Percentiles rank a stretch among this genome's conserved stretches.
Conservation (phyloP, 139 green algal species). For the Tetradesmus obliquus region DNA sequence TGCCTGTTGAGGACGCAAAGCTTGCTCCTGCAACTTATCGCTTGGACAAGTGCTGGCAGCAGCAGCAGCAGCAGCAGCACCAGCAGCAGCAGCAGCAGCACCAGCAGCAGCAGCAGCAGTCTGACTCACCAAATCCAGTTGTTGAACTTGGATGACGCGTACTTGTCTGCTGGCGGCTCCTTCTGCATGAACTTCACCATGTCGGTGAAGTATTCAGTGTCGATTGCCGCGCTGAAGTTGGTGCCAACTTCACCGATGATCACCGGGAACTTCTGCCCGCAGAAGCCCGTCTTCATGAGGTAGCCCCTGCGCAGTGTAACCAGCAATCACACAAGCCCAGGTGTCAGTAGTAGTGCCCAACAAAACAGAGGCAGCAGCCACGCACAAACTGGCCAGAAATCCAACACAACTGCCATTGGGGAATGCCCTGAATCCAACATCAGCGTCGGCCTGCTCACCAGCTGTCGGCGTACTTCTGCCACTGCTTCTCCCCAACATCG, state of each 20-base stretch:
- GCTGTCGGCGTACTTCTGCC: not conserved
- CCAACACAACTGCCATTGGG: too few species aligned
- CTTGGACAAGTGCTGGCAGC: too few species aligned
- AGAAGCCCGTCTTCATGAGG: not conserved
- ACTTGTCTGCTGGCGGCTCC: not conserved
- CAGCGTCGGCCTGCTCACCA: not conserved
- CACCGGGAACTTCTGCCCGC: constrained; percentile 28
- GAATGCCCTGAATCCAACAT: not conserved
- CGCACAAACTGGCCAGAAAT: too few species aligned
- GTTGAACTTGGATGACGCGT: not conserved
- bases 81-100: not conserved
- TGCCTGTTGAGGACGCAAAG: too few species aligned
- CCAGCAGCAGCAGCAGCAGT: not conserved
- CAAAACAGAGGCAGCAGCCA: too few species aligned
- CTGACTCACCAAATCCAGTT: constrained; percentile 5
- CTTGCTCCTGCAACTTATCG: too few species aligned
- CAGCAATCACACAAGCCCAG: not conserved
- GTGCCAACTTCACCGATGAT: not conserved
- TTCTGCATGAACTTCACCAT: constrained; percentile 15
- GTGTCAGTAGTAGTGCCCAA: too few species aligned
- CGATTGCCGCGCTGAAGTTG: not conserved
- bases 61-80: too few species aligned
- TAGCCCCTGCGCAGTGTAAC: not conserved
- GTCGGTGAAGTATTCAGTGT: not conserved
- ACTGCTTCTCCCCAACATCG: not conserved